Conservation (phyloP, 345 rosid genomes). For the Dipteronia dyeriana region DNA sequence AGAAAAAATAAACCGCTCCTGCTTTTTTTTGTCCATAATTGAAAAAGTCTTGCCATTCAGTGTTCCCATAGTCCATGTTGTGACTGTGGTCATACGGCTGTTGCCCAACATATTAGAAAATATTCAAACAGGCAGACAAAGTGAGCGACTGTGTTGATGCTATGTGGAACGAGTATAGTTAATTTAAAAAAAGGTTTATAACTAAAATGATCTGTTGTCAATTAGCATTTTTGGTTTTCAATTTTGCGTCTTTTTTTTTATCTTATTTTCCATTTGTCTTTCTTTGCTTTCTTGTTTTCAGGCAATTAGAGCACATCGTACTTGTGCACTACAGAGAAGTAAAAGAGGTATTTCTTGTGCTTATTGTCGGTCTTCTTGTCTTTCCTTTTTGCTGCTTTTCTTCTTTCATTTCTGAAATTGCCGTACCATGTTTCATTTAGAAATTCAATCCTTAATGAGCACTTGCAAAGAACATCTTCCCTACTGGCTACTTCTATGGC, state of each 20-base stretch:
- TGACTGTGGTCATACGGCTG: background rate
- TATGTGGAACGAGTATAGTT: constrained; percentile 2
- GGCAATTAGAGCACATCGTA: constrained; percentile 79
- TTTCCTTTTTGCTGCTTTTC: background rate
- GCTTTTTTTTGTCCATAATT: background rate
- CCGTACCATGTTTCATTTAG: background rate
- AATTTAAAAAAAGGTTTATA: background rate
- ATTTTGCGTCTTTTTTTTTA: background rate
- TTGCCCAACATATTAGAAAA: background rate
- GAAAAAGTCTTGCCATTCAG: background rate
- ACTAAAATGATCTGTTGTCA: background rate
- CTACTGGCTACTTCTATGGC: background rate
- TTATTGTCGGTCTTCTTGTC: constrained; percentile 9
- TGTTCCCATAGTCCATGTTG: background rate
- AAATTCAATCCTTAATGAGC: constrained; percentile 11
- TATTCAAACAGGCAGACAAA: background rate
- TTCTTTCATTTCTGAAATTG: background rate
- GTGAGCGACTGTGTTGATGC: background rate
- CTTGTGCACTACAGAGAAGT: constrained; percentile 87
- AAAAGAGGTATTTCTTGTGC: constrained; percentile 58
- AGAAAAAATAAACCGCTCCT: background rate
- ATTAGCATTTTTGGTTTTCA: background rate
- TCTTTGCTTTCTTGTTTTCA: constrained; percentile 35
- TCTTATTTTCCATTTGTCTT: constrained; percentile 2
- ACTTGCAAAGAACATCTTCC: constrained; percentile 4